Percentiles rank a stretch among this genome's conserved stretches.
Evolutionary conservation across 2,329 filamentous ascomycete genomes (phyloP).

Genomic region (Cladophialophora exuberans): DNA sequence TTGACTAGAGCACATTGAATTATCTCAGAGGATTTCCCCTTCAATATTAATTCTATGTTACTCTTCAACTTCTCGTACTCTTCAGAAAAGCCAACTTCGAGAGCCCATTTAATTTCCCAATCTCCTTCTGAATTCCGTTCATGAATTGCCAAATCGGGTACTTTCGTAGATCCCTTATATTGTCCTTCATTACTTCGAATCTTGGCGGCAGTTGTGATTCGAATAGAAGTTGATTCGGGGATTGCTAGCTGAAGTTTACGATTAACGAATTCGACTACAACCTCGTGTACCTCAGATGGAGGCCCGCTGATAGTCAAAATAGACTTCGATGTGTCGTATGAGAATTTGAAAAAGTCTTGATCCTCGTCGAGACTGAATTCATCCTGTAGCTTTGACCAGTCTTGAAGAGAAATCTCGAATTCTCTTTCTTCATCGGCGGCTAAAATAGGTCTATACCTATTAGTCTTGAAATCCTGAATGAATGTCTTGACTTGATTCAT

Average conservation of each 20-base stretch:
- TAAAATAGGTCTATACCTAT: neutral
- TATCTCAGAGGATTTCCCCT: neutral
- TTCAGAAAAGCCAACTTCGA: neutral
- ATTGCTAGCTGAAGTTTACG: neutral
- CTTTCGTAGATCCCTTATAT: neutral
- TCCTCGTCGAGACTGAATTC: neutral
- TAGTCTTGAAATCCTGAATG: neutral
- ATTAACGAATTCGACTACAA: neutral
- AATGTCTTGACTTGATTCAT: slow-evolving; percentile 1
- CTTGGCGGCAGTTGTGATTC: too few relatives aligned
- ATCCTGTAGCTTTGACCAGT: neutral
- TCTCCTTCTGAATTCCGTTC: neutral
- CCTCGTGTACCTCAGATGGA: neutral
- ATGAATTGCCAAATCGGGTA: neutral
- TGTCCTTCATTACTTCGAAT: too few relatives aligned
- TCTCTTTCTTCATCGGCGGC: neutral
- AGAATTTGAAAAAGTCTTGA: neutral
- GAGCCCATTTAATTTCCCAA: neutral
- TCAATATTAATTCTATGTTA: neutral
- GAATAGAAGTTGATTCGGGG: neutral
- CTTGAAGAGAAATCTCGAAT: neutral
- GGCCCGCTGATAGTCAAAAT: neutral
- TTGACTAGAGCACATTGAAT: neutral
- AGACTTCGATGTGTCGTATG: neutral
- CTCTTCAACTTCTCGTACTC: neutral